phyloP scores from a whole-genome alignment of 1,139 yeast genomes.

The Entelexis sorbosivorans region DNA sequence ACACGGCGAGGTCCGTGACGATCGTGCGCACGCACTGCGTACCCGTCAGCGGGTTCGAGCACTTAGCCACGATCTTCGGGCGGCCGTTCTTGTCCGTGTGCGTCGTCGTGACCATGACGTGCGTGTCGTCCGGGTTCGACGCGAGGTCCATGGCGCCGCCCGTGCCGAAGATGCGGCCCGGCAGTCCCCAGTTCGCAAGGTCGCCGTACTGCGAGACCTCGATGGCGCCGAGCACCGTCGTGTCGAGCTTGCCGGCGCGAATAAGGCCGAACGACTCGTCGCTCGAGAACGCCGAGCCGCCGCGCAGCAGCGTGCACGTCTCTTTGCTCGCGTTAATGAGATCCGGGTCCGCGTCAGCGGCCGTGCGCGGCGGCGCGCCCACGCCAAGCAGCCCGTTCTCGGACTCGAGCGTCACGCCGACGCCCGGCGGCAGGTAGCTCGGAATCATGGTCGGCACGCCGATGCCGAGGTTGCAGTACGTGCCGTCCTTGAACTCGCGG shows the following conservation, averaged over 20 bases:
- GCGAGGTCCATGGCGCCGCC: conserved; percentile 51
- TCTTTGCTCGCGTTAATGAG: conserved; percentile 45
- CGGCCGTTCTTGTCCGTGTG: conserved; percentile 41
- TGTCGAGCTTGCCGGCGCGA: conserved; percentile 39
- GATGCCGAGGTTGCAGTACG: conserved; percentile 40
- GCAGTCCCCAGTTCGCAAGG: conserved; percentile 44
- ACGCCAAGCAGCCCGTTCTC: conserved; percentile 44
- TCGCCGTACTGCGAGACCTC: conserved; percentile 42
- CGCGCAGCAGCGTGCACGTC: conserved; percentile 39
- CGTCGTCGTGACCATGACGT: conserved; percentile 42
- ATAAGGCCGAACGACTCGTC: conserved; percentile 44
- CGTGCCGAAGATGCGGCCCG: conserved; percentile 44
- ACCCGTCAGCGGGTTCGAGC: conserved; percentile 42
- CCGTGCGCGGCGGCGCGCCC: conserved; percentile 38
- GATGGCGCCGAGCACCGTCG: conserved; percentile 42
- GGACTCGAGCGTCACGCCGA: conserved; percentile 38
- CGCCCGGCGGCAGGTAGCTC: conserved; percentile 33
- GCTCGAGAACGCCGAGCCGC: conserved; percentile 42
- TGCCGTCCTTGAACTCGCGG: conserved; percentile 37
- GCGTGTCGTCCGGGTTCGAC: conserved; percentile 38
- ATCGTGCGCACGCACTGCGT: conserved; percentile 37
- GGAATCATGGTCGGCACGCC: conserved; percentile 45
- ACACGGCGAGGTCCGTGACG: conserved; percentile 43
- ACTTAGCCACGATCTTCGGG: conserved; percentile 38
- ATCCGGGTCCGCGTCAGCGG: conserved; percentile 40